Conservation (phyloP, 2,329 filamentous ascomycete species). For the Xylariaceae sp. region DNA sequence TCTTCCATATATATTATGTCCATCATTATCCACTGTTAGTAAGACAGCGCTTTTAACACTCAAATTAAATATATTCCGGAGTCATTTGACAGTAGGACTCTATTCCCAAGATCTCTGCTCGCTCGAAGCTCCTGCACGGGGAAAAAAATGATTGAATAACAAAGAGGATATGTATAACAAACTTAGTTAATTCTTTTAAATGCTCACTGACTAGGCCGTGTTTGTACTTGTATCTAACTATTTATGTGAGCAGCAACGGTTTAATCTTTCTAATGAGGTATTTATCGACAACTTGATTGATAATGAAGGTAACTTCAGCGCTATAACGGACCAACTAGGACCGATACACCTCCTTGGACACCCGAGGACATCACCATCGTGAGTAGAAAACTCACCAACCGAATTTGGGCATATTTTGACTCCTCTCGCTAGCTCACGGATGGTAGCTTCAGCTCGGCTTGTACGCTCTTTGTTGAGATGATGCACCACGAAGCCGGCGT, state of each 20-base stretch:
- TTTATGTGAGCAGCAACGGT: constrained; percentile 15
- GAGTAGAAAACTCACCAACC: constrained; percentile 1
- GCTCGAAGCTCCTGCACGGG: no score
- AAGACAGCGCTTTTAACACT: no score
- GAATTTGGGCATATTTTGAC: background rate
- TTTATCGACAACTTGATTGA: constrained; percentile 10
- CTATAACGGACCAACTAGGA: background rate
- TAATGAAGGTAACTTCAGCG: background rate
- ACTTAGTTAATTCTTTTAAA: no score
- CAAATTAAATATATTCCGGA: no score
- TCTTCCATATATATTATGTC: no score
- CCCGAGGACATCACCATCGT: constrained; percentile 29
- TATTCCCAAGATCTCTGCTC: no score
- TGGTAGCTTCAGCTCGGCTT: constrained; percentile 41
- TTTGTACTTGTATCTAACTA: no score
- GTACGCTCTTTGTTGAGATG: constrained; percentile 41
- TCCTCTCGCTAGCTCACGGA: constrained; percentile 32
- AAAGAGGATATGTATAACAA: no score
- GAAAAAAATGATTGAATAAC: no score
- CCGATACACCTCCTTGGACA: constrained; percentile 5
- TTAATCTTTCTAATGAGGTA: constrained; percentile 17
- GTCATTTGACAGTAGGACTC: no score
- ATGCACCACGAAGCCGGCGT: constrained; percentile 41
- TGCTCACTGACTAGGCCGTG: no score
- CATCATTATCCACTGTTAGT: constrained; percentile 15